A percentile compares a stretch with the other conserved stretches of the same genome.
These are phyloP conservation scores for Calocybe gangraenosa DNA, from an alignment of 768 basidiomycete species.

Conservation along the genomic window DNA sequence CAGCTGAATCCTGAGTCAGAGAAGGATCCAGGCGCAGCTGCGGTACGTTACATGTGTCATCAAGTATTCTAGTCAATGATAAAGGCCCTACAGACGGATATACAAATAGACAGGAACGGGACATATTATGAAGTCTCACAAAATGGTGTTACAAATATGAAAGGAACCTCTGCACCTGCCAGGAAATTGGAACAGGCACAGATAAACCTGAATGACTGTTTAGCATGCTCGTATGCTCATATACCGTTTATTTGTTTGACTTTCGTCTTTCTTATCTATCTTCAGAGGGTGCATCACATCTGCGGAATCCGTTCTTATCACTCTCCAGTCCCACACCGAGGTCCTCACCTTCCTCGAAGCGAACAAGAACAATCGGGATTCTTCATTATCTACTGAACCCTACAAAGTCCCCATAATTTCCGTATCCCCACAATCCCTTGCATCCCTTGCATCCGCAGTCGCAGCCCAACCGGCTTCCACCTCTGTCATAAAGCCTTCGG, in stretches of 20 bases:
- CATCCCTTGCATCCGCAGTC: constrained; percentile 68
- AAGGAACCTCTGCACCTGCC: constrained; percentile 16
- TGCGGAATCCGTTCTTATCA: constrained; percentile 95
- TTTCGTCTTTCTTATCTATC: constrained; percentile 2
- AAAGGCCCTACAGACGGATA: constrained; percentile 67
- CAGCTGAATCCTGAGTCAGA: constrained; percentile 28
- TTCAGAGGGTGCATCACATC: constrained; percentile 95
- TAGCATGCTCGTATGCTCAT: constrained; percentile 86
- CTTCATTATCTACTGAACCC: constrained; percentile 22
- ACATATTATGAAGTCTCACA: constrained; percentile 81
- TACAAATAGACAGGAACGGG: constrained; percentile 80
- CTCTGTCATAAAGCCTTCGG: constrained; percentile 22
- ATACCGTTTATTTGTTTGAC: neutral
- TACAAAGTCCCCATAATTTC: constrained; percentile 70
- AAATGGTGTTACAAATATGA: constrained; percentile 16
- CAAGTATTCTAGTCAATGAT: neutral
- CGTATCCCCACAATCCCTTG: constrained; percentile 85
- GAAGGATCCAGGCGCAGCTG: constrained; percentile 30
- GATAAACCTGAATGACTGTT: constrained; percentile 94
- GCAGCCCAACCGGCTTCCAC: constrained; percentile 49
- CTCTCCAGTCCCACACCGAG: constrained; percentile 91
- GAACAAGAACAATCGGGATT: constrained; percentile 32
- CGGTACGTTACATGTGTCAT: constrained; percentile 23
- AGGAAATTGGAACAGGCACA: constrained; percentile 89
- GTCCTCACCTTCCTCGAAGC: constrained; percentile 73